Base-by-base conservation (phyloP, 1,139 yeast genomes). In the Sugiyamaella japonica region DNA sequence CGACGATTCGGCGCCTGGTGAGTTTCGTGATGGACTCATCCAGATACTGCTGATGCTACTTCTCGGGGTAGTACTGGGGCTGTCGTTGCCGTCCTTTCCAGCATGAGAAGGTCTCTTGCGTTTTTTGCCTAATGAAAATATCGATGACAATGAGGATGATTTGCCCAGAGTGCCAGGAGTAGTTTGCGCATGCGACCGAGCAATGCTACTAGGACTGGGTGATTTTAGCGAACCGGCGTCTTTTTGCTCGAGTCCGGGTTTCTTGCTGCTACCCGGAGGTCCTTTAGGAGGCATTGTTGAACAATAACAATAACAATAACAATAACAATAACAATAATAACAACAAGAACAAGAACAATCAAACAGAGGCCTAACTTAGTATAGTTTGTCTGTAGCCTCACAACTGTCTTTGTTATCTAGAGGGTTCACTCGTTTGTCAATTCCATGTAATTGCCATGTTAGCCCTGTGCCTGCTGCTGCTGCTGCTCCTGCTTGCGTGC, bases 41-140 rank as follows among this genome's bases (percentile, higher is more conserved):
- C 52, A 49, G 16, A 39, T 52, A 16, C 45, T 52, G 9, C 47
- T 43, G 16, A 39, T 36, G n/a, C 55, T 41, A 16, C 42, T 40
- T 15, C 54, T 45, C 10, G 52, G 44, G 16, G 47, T 42, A 3
- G 47, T 42, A 3, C 25, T 23, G 7, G 47, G 41, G 9, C 28
- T 40, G 20, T 10, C 29, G 6, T 20, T 3, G 38, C 39, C 38
- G 10, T 45, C 56, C 5, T 43, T 43, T n/a, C 20, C 44, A 17
- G 10, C 39, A n/a, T 23, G 32, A 15, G n/a, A n/a, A n/a, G 55
- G 25, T 38, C 50, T 37, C 43, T 50, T 45, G n/a, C 41, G 31
- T 15, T 45, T 54, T 48, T 53, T 50, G 36, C 58, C 58, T 17
- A 55, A 31, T n/a, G 63, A 59, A 42, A 60, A 58, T 42, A 60